Conservation (phyloP, 495 filamentous ascomycete genomes). For the Aspergillus panamensis region DNA sequence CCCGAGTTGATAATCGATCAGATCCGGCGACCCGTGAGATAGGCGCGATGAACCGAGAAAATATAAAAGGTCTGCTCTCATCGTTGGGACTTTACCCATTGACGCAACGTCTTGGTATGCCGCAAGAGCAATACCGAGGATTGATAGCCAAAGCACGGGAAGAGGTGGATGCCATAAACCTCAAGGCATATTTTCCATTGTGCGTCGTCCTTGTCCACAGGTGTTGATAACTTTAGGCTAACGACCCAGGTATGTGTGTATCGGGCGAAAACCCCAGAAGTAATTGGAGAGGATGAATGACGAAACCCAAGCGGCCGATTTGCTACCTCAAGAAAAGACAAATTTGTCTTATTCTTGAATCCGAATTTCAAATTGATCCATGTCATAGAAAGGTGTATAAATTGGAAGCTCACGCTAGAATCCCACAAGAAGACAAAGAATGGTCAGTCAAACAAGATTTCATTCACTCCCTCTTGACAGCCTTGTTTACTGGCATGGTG, state of each 20-base stretch:
- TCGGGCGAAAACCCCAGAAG: conserved; percentile 48
- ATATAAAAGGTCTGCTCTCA: conserved; percentile 56
- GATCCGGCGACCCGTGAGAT: conserved; percentile 60
- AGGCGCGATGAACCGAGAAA: conserved; percentile 58
- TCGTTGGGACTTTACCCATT: conserved; percentile 63
- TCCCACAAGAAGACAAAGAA: neutral
- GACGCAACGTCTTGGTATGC: conserved; percentile 55
- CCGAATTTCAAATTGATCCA: neutral
- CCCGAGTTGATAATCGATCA: conserved; percentile 27
- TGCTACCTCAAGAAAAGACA: neutral
- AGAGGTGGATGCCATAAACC: conserved; percentile 60
- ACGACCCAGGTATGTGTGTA: conserved; percentile 53
- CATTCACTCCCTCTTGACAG: neutral
- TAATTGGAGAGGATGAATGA: neutral
- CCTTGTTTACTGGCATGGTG: no score
- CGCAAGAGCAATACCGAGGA: conserved; percentile 57
- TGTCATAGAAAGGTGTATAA: no score
- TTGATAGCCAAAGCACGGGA: conserved; percentile 62
- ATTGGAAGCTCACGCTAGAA: no score
- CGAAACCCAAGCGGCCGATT: neutral
- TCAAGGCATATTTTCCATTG: conserved; percentile 77
- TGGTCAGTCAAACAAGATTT: conserved; percentile 8
- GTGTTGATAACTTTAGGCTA: conserved; percentile 9
- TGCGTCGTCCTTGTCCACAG: conserved; percentile 37
- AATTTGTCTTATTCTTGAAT: neutral